phyloP scores from a whole-genome alignment of 1,139 yeast species.

The Hemisphaericaspora subhashii region DNA sequence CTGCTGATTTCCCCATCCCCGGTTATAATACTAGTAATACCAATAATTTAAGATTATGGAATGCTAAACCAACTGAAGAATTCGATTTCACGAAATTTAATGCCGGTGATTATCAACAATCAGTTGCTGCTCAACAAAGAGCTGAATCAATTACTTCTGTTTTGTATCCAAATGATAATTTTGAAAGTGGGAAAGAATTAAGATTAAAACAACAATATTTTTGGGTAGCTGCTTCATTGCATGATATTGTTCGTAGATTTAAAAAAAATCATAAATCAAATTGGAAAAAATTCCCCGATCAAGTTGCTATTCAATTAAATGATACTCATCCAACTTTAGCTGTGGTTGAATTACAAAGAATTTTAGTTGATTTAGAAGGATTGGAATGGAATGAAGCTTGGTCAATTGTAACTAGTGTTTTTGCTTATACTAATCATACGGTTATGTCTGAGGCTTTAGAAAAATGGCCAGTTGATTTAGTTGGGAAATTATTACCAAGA shows the following conservation, averaged over 20 bases:
- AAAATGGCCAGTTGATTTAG: conserved; percentile 88
- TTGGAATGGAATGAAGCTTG: conserved; percentile 84
- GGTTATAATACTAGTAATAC: conserved; percentile 84
- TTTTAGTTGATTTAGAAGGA: conserved; percentile 80
- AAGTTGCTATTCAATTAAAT: conserved; percentile 88
- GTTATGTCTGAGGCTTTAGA: conserved; percentile 94
- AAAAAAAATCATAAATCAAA: conserved; percentile 69
- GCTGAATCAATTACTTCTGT: conserved; percentile 94
- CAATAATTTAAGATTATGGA: conserved; percentile 89
- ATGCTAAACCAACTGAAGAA: conserved; percentile 85
- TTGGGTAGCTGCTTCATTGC: conserved; percentile 94
- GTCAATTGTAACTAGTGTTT: conserved; percentile 76
- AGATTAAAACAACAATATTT: conserved; percentile 94
- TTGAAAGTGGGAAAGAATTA: conserved; percentile 86
- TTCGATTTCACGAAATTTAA: conserved; percentile 92
- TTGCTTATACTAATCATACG: conserved; percentile 93
- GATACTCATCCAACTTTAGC: conserved; percentile 97
- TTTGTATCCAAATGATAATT: conserved; percentile 89
- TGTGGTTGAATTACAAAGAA: conserved; percentile 84
- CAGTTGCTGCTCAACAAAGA: conserved; percentile 79
- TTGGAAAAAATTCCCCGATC: conserved; percentile 83
- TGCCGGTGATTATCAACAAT: conserved; percentile 85
- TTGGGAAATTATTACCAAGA: conserved; percentile 81
- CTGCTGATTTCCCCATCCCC: conserved; percentile 93
- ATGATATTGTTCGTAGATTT: conserved; percentile 88